Conservation (phyloP, 2,329 filamentous ascomycete genomes). For the Monosporascus sp. region DNA sequence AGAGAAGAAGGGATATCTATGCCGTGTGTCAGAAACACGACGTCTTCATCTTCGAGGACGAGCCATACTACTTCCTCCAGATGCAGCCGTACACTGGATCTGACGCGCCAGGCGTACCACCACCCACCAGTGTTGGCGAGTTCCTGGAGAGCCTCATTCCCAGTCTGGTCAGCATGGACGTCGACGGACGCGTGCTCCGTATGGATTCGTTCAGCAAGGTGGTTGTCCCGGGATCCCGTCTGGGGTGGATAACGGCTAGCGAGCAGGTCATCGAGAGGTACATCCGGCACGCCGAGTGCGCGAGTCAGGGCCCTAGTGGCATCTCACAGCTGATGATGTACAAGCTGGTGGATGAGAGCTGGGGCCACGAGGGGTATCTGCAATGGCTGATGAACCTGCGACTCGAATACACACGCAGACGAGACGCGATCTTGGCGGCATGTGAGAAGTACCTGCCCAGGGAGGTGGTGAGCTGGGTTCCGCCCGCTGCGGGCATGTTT, state of each 20-base stretch:
- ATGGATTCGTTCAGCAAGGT: conserved; percentile 95
- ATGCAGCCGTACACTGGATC: conserved; percentile 67
- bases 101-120: conserved; percentile 41
- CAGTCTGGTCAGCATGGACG: conserved; percentile 73
- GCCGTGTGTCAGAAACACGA: conserved; percentile 77
- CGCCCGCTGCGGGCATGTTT: conserved; percentile 91
- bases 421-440: conserved; percentile 71
- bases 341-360: conserved; percentile 87
- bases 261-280: conserved; percentile 81
- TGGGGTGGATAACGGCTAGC: conserved; percentile 86
- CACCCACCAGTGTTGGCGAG: conserved; percentile 59
- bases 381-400: conserved; percentile 83
- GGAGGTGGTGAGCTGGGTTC: conserved; percentile 72
- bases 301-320: conserved; percentile 80
- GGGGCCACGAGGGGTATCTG: conserved; percentile 88
- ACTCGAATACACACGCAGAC: conserved; percentile 71
- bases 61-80: conserved; percentile 92
- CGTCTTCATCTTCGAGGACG: conserved; percentile 83
- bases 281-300: conserved; percentile 75
- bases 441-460: conserved; percentile 73
- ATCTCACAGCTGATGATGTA: conserved; percentile 79
- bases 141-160: conserved; percentile 73
- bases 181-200: conserved; percentile 82
- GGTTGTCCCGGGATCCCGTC: conserved; percentile 72
- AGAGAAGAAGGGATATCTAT: conserved; percentile 70